Conservation (phyloP, 345 rosid genomes). For the Salix purpurea region DNA sequence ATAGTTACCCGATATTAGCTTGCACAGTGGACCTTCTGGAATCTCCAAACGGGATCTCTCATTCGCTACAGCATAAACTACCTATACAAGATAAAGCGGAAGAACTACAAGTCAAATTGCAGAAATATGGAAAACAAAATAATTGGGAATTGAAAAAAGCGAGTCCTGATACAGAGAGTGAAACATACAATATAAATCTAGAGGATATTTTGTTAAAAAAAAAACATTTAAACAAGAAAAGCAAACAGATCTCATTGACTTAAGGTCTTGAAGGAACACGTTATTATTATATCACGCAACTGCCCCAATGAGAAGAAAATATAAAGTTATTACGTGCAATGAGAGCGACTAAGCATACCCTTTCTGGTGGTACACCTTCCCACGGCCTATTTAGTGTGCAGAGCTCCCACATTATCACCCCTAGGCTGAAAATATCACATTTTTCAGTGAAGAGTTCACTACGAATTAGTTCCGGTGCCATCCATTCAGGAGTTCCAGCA, state of each 20-base stretch:
- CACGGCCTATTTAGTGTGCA: constrained; percentile 87
- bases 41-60: constrained; percentile 87
- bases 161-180: not conserved
- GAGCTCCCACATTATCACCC: constrained; percentile 98
- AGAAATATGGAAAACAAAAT: not conserved
- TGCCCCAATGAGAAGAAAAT: not conserved
- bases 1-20: constrained; percentile 71
- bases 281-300: not conserved
- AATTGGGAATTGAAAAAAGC: not conserved
- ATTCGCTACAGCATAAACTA: constrained; percentile 79
- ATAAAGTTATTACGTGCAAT: too few species aligned
- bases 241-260: not conserved
- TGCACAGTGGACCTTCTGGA: constrained; percentile 82
- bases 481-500: constrained; percentile 99
- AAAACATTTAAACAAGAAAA: not conserved
- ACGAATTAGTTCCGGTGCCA: constrained; percentile 97
- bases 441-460: constrained; percentile 90
- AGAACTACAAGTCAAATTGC: not conserved
- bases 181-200: not conserved
- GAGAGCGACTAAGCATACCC: constrained; percentile 37
- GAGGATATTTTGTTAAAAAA: not conserved
- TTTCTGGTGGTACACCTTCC: constrained; percentile 92
- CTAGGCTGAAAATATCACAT: constrained; percentile 97
- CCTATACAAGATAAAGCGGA: constrained; percentile 40
- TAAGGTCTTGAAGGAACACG: not conserved